phyloP scores from a whole-genome alignment of 148 eudicot species.

The Fagopyrum tataricum region DNA sequence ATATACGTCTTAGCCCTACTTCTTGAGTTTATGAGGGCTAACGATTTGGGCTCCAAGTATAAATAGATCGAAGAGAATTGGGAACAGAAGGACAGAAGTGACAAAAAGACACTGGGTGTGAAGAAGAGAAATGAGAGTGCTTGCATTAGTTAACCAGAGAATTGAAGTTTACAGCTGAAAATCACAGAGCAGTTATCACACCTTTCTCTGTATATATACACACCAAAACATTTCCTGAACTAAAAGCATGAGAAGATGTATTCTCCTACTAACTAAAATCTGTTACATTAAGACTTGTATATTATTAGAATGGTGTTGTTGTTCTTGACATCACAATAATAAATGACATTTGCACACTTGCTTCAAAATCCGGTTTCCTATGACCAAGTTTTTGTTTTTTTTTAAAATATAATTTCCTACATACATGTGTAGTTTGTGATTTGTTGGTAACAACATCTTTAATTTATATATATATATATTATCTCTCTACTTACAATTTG shows the following conservation, averaged over 20 bases:
- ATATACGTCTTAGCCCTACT: too few species aligned
- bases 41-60: too few species aligned
- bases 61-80: too few species aligned
- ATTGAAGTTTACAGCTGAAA: too few species aligned
- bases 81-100: too few species aligned
- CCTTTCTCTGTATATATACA: not conserved
- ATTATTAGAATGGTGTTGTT: not conserved
- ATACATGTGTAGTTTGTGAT: not conserved
- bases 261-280: not conserved
- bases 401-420: not conserved
- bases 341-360: not conserved
- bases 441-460: not conserved
- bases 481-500: too few species aligned
- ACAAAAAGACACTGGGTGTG: too few species aligned
- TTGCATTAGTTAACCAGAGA: too few species aligned
- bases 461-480: too few species aligned
- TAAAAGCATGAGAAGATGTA: not conserved
- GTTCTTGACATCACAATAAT: not conserved
- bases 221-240: not conserved
- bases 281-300: not conserved
- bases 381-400: not conserved
- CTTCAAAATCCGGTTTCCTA: not conserved
- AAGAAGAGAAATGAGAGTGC: too few species aligned
- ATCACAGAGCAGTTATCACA: too few species aligned
- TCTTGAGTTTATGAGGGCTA: too few species aligned